Conservation (phyloP, 2,329 filamentous ascomycete species). For the Fusarium xyrophilum region DNA sequence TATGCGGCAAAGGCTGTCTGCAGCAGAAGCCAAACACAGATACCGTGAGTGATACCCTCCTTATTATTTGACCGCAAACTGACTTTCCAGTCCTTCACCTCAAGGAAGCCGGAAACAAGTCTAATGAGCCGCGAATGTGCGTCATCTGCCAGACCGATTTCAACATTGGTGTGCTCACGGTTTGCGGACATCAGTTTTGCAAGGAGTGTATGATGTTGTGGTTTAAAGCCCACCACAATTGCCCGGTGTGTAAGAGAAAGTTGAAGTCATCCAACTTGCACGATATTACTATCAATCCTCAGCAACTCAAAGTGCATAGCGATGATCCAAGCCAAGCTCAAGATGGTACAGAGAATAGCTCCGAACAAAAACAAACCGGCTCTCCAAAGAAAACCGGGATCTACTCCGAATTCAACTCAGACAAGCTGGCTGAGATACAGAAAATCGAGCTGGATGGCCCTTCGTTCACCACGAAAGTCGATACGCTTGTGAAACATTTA, state of each 20-base stretch:
- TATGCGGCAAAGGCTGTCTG: constrained; percentile 64
- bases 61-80: background rate
- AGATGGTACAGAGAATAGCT: constrained; percentile 7
- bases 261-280: constrained; percentile 75
- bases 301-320: constrained; percentile 70
- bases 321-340: constrained; percentile 24
- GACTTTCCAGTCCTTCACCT: constrained; percentile 57
- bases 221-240: constrained; percentile 77
- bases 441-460: constrained; percentile 74
- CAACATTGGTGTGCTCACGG: constrained; percentile 79
- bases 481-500: constrained; percentile 80
- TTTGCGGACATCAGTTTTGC: constrained; percentile 92
- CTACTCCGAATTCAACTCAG: constrained; percentile 77
- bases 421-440: constrained; percentile 80
- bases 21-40: constrained; percentile 73
- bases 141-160: constrained; percentile 85
- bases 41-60: constrained; percentile 61
- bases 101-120: constrained; percentile 65
- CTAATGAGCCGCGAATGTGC: constrained; percentile 73
- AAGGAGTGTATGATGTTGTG: constrained; percentile 84
- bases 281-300: constrained; percentile 83
- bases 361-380: constrained; percentile 25
- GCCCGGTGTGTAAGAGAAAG: constrained; percentile 81
- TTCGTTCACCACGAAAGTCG: constrained; percentile 89
- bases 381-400: constrained; percentile 58